Percentiles rank a stretch among this genome's conserved stretches.
These are phyloP conservation scores for Aphanomyces stellatus DNA, from an alignment of 352 stramenopile species.

Conservation along the genomic window DNA sequence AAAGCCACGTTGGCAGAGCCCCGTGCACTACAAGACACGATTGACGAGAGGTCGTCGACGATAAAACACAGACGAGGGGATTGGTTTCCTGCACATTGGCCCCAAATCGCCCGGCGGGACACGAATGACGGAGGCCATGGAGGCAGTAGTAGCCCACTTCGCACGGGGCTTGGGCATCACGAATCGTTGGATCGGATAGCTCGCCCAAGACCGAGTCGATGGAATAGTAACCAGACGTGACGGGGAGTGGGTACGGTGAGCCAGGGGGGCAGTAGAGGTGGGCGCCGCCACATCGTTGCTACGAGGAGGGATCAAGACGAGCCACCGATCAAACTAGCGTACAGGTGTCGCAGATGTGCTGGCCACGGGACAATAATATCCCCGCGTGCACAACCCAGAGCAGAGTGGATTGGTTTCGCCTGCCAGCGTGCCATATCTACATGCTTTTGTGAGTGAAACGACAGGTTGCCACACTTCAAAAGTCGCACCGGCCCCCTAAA, in stretches of 20 bases:
- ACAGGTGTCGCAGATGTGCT: background rate
- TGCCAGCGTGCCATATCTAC: background rate
- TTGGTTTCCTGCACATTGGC: slow-evolving; percentile 38
- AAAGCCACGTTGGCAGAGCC: slow-evolving; percentile 50
- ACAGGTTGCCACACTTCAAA: background rate
- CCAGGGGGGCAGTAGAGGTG: slow-evolving; percentile 20
- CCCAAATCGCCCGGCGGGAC: slow-evolving; percentile 47
- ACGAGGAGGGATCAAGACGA: no score
- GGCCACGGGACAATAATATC: slow-evolving; percentile 9
- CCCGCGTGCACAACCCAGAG: background rate
- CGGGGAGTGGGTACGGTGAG: slow-evolving; percentile 7
- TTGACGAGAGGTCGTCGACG: background rate
- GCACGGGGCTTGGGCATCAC: slow-evolving; percentile 40
- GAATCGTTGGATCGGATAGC: slow-evolving; percentile 6
- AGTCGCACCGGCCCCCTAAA: slow-evolving; percentile 22
- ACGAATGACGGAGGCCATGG: slow-evolving; percentile 39
- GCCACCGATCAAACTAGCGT: background rate
- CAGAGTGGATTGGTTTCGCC: slow-evolving; percentile 7
- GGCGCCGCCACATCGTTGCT: slow-evolving; percentile 5
- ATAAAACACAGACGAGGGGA: slow-evolving; percentile 4
- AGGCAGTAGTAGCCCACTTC: slow-evolving; percentile 55
- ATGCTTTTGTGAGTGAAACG: background rate
- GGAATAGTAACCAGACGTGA: slow-evolving; percentile 17
- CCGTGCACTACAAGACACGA: slow-evolving; percentile 30
- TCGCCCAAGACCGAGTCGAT: background rate